Base-by-base conservation (phyloP, 148 eudicot species). In the Cornus controversa region DNA sequence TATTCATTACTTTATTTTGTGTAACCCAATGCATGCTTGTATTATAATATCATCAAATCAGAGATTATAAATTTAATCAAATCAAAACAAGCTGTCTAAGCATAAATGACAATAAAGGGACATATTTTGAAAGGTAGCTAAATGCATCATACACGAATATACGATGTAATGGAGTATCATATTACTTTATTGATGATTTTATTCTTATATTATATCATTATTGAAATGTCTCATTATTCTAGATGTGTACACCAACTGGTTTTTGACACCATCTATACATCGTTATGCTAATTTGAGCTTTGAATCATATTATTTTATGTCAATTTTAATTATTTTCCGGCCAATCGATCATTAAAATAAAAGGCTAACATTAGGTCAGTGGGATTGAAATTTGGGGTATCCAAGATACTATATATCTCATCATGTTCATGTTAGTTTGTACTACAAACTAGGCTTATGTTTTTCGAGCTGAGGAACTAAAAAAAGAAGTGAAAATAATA, bases 261-360 rank as follows among this genome's bases (percentile, higher is more conserved):
- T 67, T 6, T 29, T 2, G 45, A 67, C 70, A 67, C n/a, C 18
- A 26, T 67, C 36, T 26, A 5, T 15, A 13, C 14, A 28, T 67
- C 40, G 6, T 28, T 67, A 29, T 29, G 4, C n/a, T 15, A 11
- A 11, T 72, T 72, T 45, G 28, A 31, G 34, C 24, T 57, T 28
- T 65, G 28, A 11, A 31, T 22, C 70, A 66, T 1, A 65, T 75
- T 75, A 65, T 75, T 75, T 69, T 31, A 66, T 75, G 71, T 63
- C 18, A 66, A 37, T 15, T 15, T 67, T 18, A n/a, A 5, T 66
- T 58, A 31, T 31, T 31, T 58, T 60, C 63, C 20, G 22, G 11
- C 45, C 37, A 66, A 75, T 23, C 65, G 57, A 28, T 27, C 45
- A 75, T 45, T 50, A 66, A 37, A 20, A 75, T 26, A 40, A 66